These are phyloP conservation scores for Citeromyces nyonsensis DNA, from an alignment of 805 yeast species.

Conservation along the genomic window DNA sequence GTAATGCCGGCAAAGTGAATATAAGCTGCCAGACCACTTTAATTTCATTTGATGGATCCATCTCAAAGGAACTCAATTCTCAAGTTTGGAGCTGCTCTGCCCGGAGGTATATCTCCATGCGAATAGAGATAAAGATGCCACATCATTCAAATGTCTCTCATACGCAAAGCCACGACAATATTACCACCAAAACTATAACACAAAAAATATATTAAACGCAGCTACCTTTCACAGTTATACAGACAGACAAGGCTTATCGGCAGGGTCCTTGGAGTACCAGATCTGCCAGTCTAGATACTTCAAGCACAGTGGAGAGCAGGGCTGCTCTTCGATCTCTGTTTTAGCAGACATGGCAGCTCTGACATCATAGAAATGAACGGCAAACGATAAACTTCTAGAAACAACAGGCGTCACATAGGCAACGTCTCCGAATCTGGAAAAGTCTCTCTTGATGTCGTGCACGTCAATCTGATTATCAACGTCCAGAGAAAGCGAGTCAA, in stretches of 20 bases:
- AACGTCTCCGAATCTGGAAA: constrained; percentile 39
- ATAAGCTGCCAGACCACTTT: too few species aligned
- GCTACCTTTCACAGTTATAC: too few species aligned
- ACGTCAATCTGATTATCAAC: too few species aligned
- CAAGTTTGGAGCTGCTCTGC: too few species aligned
- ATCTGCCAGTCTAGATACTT: constrained; percentile 47
- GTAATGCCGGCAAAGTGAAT: too few species aligned
- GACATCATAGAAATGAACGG: constrained; percentile 43
- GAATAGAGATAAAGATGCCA: too few species aligned
- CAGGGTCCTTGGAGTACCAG: constrained; percentile 52
- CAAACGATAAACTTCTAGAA: constrained; percentile 45
- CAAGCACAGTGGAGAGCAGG: constrained; percentile 17
- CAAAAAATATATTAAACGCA: background rate
- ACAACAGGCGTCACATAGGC: constrained; percentile 52
- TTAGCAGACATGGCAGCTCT: constrained; percentile 46
- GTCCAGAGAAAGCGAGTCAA: constrained; percentile 15
- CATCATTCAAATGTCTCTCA: too few species aligned
- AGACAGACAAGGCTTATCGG: constrained; percentile 48
- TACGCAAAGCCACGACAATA: too few species aligned
- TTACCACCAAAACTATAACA: background rate
- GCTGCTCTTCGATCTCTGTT: constrained; percentile 20
- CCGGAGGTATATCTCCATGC: too few species aligned
- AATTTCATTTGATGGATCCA: too few species aligned
- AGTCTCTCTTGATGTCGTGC: constrained; percentile 28
- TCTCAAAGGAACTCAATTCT: too few species aligned